These are phyloP conservation scores for Podaxis sp. DNA, from an alignment of 768 basidiomycete genomes.

Conservation along the genomic window DNA sequence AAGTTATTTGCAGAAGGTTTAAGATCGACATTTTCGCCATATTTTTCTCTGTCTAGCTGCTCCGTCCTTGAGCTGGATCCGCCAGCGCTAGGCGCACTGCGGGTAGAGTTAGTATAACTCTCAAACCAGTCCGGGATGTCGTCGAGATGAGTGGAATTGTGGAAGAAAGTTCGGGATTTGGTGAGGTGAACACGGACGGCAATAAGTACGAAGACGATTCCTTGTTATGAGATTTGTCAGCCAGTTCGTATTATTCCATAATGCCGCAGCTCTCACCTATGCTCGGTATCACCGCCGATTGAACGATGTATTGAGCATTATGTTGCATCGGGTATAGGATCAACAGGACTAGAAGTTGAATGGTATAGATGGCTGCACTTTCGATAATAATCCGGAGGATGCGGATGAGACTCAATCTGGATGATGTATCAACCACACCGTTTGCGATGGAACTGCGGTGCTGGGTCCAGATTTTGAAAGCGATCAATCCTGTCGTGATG, in stretches of 20 bases:
- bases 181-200: slow-evolving; percentile 28
- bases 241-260: not conserved
- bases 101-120: not conserved
- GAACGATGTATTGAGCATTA: slow-evolving; percentile 28
- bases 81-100: not conserved
- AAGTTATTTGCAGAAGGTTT: slow-evolving; percentile 8
- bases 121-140: slow-evolving; percentile 23
- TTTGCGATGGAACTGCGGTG: slow-evolving; percentile 23
- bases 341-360: slow-evolving; percentile 27
- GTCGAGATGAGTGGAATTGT: slow-evolving; percentile 15
- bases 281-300: slow-evolving; percentile 26
- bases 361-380: slow-evolving; percentile 31
- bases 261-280: slow-evolving; percentile 23
- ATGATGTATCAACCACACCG: slow-evolving; percentile 19
- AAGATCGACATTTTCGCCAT: not conserved
- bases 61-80: not conserved
- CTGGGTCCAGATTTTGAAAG: slow-evolving; percentile 27
- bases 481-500: slow-evolving; percentile 29
- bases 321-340: slow-evolving; percentile 25
- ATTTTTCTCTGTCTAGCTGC: slow-evolving; percentile 1
- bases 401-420: slow-evolving; percentile 19
- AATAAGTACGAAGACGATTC: slow-evolving; percentile 32
- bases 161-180: slow-evolving; percentile 19
- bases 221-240: slow-evolving; percentile 16
- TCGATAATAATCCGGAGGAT: slow-evolving; percentile 31